Base-by-base conservation (phyloP, 768 basidiomycete genomes). In the Kwoniella mangroviensis region DNA sequence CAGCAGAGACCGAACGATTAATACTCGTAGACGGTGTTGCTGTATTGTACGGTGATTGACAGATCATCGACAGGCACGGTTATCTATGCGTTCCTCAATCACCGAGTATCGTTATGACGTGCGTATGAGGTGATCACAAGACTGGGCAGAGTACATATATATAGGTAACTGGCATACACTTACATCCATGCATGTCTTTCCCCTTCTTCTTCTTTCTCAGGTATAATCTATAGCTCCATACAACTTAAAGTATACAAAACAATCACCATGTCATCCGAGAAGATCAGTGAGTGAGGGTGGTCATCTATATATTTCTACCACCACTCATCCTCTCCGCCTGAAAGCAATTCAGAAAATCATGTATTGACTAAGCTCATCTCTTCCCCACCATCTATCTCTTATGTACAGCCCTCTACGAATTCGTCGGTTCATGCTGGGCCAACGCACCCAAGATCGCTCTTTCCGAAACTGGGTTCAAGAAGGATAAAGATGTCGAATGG, bases 361-460 rank as follows among this genome's bases (percentile, higher is more conserved):
- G 12, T 26, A 26, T 4, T 58, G 56, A 58, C 19, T 2, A 26
- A 55, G n/a, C 22, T 5, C n/a, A 26, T 26, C 17, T n/a, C 17
- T 24, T 26, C 10, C 22, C 22, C 45, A 13, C 57, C 24, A 34
- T 34, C 34, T 34, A 5, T 34, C 34, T 34, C n/a, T n/a, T n/a
- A n/a, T 40, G 22, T 15, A n/a, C 64, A 80, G 79, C 71, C 34
- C 70, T 80, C 17, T 80, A 80, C 73, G 75, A 76, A 52, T 80
- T 80, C 61, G 71, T 45, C 57, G 76, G 70, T 9, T 80, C 79
- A 1, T 73, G 71, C 65, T 80, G 79, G 79, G 79, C 75, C 65
- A 78, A 80, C 55, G 79, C 74, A 17, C 79, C 79, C 41, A 78
- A 76, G 69, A 66, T 80, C 22, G 77, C 79, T 26, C 58, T 77